Percentiles rank a stretch among this genome's conserved stretches.
phyloP scores from a whole-genome alignment of 176 grass and related monocot genomes.

The Carex kokanica region DNA sequence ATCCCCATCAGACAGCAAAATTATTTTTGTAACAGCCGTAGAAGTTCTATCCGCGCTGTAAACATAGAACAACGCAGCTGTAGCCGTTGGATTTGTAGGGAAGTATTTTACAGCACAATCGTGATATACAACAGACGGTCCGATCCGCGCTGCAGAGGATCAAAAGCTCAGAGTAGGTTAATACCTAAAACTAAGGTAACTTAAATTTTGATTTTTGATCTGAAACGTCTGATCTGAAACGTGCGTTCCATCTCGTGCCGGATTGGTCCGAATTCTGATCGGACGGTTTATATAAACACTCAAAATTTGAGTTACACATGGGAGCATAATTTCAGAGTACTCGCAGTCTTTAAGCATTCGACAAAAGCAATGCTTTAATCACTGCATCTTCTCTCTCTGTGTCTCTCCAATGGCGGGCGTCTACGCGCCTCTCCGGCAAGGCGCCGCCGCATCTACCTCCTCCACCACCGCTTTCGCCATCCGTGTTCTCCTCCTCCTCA shows the following conservation, averaged over 20 bases:
- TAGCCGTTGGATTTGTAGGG: background rate
- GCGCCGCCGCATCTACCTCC: background rate
- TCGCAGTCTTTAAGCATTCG: background rate
- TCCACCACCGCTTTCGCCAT: constrained; percentile 49
- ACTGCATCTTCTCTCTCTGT: background rate
- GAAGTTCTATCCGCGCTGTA: too few relatives aligned
- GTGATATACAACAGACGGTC: background rate
- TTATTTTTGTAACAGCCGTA: background rate
- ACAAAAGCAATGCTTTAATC: background rate
- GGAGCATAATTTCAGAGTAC: too few relatives aligned
- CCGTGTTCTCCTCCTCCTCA: constrained; percentile 78
- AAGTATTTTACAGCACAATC: background rate
- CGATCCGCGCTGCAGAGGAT: background rate
- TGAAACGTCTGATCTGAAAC: too few relatives aligned
- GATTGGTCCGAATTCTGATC: background rate
- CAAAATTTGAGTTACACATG: too few relatives aligned
- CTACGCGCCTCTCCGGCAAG: constrained; percentile 29
- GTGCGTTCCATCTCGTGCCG: too few relatives aligned
- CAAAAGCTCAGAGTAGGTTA: background rate
- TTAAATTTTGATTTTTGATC: too few relatives aligned
- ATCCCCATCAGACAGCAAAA: too few relatives aligned
- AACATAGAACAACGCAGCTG: background rate
- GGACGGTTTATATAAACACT: too few relatives aligned
- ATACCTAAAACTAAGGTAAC: background rate
- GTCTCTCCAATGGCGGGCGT: constrained; percentile 53